Evolutionary conservation across 345 rosid species (phyloP), one percentile per base, ranked within the genome.

Genomic region (Aethionema arabicum): DNA sequence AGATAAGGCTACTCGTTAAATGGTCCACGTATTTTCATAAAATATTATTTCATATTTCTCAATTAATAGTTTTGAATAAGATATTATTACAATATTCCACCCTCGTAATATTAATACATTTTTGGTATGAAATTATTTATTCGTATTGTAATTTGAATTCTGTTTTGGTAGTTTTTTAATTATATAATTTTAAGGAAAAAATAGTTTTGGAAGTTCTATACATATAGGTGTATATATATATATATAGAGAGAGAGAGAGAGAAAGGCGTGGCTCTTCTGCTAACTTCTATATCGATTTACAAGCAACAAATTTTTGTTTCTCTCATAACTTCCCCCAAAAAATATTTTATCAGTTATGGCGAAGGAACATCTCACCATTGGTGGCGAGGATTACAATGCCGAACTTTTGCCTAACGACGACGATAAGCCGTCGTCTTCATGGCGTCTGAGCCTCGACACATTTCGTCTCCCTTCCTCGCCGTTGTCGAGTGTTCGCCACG

Each of bases 371-470:
- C 51, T 32, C 32, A 46, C 51, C 50, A 49, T 32, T 39, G 21
- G 32, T 56, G 59, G 58, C 37, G 64, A 21, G 11, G 74, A 70
- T 32, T 63, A 36, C 59, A 70, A 7, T 56, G 64, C 53, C 59
- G 74, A 65, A 65, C 82, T 72, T 51, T 49, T 73, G 8, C 65
- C 53, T 2, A 40, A 59, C n/a, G 39, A 56, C 32, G 29, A 41
- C 11, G 43, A 32, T 12, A 30, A 59, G 7, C 27, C 37, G 2
- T 56, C 83, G 2, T 64, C 78, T 38, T 60, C 85, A 37, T 82
- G 86, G 83, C 76, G 81, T 63, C 78, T 82, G 56, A 70, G 58
- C 15, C 75, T 82, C 56, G 77, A 82, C 27, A 61, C 69, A 8
- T 82, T 77, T 61, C 78, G 78, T 8, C 54, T 82, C 11, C 75